Conservation (phyloP, 257 asterid genomes). For the Prunella vulgaris region DNA sequence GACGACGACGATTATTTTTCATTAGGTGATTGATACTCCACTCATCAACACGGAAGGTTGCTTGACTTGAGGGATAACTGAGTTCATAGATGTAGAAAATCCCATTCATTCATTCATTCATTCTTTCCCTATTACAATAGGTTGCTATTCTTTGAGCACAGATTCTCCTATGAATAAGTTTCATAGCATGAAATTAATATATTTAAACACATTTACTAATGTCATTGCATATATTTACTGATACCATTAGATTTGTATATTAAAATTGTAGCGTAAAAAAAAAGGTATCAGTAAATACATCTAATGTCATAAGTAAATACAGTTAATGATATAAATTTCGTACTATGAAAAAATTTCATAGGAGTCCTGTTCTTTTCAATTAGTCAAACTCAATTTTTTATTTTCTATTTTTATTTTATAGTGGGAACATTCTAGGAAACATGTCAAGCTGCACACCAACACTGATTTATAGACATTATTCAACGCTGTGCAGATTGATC, state of each 20-base stretch:
- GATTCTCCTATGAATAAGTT: too few relatives aligned
- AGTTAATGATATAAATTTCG: too few relatives aligned
- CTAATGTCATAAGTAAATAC: too few relatives aligned
- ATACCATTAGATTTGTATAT: too few relatives aligned
- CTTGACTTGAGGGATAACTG: neutral
- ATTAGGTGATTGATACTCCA: neutral
- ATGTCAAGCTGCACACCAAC: neutral
- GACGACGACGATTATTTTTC: conserved; percentile 36
- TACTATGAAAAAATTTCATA: too few relatives aligned
- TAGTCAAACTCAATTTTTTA: neutral
- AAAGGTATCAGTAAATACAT: too few relatives aligned
- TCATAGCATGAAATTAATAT: too few relatives aligned
- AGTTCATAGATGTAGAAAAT: neutral
- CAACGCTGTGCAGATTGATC: neutral
- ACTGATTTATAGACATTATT: neutral
- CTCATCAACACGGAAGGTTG: neutral
- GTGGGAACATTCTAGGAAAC: neutral
- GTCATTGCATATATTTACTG: too few relatives aligned
- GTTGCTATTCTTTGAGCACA: neutral
- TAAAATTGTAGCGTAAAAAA: too few relatives aligned
- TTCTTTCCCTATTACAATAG: neutral
- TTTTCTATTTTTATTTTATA: neutral
- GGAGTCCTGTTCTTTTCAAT: too few relatives aligned
- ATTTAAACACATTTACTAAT: too few relatives aligned
- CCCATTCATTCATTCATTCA: neutral